phyloP scores from a whole-genome alignment of 2,329 filamentous ascomycete genomes.

The Parafenestella ontariensis region DNA sequence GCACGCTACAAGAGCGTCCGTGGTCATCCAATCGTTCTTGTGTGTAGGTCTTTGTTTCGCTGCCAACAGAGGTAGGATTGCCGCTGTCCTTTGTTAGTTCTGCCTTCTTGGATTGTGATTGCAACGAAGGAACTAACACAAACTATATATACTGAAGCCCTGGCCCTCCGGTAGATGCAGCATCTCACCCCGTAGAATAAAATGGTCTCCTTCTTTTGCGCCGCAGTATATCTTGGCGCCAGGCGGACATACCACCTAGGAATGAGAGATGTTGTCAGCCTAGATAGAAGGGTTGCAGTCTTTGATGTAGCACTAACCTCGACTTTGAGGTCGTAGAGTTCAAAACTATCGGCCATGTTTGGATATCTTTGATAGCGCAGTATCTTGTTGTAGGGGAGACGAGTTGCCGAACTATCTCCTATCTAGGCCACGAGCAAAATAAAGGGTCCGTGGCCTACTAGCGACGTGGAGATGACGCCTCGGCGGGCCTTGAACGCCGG shows the following conservation, averaged over 20 bases:
- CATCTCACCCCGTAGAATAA: conserved; percentile 17
- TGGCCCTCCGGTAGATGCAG: conserved; percentile 10
- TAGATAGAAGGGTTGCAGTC: too few relatives aligned
- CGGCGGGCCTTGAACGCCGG: too few relatives aligned
- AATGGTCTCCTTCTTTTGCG: conserved; percentile 11
- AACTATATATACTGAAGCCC: conserved; percentile 15
- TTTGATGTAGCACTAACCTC: neutral
- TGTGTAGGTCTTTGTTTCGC: conserved; percentile 15
- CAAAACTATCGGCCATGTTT: conserved; percentile 5
- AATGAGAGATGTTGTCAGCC: too few relatives aligned
- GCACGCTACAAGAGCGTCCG: conserved; percentile 16
- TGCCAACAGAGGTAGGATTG: conserved; percentile 11
- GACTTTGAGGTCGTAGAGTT: conserved; percentile 13
- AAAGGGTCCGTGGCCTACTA: too few relatives aligned
- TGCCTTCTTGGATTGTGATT: neutral
- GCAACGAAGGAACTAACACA: conserved; percentile 1
- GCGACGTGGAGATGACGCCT: too few relatives aligned
- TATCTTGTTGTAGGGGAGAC: too few relatives aligned
- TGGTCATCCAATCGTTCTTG: conserved; percentile 19
- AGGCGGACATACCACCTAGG: conserved; percentile 9
- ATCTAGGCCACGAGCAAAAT: too few relatives aligned
- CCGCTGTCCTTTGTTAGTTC: neutral
- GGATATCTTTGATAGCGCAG: too few relatives aligned
- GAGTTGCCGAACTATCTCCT: too few relatives aligned
- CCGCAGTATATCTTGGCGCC: conserved; percentile 14